Percentiles rank a stretch among this genome's conserved stretches.
phyloP scores from a whole-genome alignment of 148 eudicot species.

The Persicaria tinctoria region DNA sequence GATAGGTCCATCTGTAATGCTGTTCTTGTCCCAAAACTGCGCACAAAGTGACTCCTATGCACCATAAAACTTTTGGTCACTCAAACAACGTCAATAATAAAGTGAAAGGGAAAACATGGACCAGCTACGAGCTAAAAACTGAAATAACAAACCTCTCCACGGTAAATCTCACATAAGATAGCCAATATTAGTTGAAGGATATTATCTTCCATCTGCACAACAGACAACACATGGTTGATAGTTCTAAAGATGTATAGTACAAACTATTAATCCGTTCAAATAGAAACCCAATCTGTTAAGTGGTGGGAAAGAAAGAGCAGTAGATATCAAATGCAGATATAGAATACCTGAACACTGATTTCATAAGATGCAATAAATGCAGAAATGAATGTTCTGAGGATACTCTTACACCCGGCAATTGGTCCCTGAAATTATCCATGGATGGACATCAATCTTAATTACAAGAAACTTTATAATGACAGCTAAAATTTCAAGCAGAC shows the following conservation, averaged over 20 bases:
- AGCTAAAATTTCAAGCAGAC: not conserved
- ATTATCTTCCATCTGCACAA: slow-evolving; percentile 75
- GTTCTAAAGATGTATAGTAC: not conserved
- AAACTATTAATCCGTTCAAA: not conserved
- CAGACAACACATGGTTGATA: not conserved
- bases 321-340: not conserved
- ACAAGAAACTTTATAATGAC: slow-evolving; percentile 1
- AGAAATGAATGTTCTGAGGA: slow-evolving; percentile 80
- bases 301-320: not conserved
- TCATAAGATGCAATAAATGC: slow-evolving; percentile 96
- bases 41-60: slow-evolving; percentile 90
- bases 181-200: slow-evolving; percentile 57
- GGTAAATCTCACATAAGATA: slow-evolving; percentile 69
- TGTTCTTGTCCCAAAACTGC: slow-evolving; percentile 94
- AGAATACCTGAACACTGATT: slow-evolving; percentile 70
- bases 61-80: slow-evolving; percentile 1
- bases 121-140: slow-evolving; percentile 6
- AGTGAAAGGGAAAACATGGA: not conserved
- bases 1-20: slow-evolving; percentile 89
- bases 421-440: slow-evolving; percentile 46
- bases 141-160: slow-evolving; percentile 71
- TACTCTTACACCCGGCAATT: slow-evolving; percentile 74
- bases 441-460: not conserved
- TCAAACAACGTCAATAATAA: not conserved
- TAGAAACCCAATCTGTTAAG: not conserved